phyloP scores from a whole-genome alignment of 164 flowering plant genomes.

The Annona squamosa region DNA sequence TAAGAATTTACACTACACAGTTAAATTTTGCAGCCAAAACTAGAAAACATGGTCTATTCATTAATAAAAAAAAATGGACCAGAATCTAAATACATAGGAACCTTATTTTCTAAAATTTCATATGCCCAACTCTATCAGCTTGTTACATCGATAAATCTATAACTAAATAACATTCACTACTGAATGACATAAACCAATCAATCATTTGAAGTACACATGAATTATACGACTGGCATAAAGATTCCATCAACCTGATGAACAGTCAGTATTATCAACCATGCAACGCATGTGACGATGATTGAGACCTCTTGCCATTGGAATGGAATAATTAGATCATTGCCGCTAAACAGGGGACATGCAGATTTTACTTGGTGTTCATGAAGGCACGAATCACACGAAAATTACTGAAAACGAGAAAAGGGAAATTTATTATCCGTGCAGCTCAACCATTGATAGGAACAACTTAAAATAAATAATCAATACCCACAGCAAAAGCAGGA shows the following conservation, averaged over 20 bases:
- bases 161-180: background rate
- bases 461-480: too few species aligned
- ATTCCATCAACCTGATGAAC: too few species aligned
- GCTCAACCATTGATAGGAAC: too few species aligned
- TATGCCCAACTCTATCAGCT: background rate
- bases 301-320: background rate
- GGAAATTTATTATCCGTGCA: background rate
- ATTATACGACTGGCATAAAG: too few species aligned
- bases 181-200: background rate
- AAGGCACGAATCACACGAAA: background rate
- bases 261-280: too few species aligned
- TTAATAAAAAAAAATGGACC: background rate
- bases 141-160: background rate
- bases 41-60: background rate
- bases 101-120: background rate
- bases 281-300: background rate
- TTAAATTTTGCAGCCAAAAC: constrained; percentile 1
- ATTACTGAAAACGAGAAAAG: background rate
- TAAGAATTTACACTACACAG: background rate
- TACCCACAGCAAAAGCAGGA: background rate
- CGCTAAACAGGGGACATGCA: background rate
- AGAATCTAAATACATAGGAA: background rate
- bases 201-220: background rate
- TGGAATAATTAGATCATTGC: background rate
- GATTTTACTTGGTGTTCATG: background rate